Evolutionary conservation across 1,284 basidiomycete genomes (phyloP).

Genomic region (Marasmius oreades): DNA sequence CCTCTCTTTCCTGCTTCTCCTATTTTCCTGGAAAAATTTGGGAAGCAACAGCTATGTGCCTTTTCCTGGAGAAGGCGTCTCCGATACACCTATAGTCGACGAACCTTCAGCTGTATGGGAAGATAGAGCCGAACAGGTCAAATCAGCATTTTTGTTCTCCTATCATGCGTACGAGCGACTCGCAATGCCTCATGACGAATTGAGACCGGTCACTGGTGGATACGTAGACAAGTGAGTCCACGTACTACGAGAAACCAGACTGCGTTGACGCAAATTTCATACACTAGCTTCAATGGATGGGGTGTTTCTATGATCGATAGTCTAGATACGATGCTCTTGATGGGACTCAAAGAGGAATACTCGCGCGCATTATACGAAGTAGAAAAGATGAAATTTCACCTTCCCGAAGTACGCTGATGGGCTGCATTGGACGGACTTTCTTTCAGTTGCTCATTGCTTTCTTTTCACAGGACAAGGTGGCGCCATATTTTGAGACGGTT

Average conservation of each 20-base stretch:
- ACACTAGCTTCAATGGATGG: constrained; percentile 67
- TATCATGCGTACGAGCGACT: constrained; percentile 58
- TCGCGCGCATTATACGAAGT: constrained; percentile 70
- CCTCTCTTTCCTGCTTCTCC: constrained; percentile 11
- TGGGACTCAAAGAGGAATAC: constrained; percentile 83
- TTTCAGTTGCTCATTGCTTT: not conserved
- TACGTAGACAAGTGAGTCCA: constrained; percentile 48
- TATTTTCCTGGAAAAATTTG: constrained; percentile 3
- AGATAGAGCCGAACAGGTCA: constrained; percentile 52
- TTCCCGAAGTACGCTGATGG: constrained; percentile 27
- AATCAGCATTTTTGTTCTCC: constrained; percentile 58
- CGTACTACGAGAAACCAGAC: not conserved
- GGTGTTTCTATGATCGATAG: constrained; percentile 72
- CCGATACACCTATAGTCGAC: constrained; percentile 13
- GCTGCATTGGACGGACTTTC: not conserved
- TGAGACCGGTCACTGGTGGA: constrained; percentile 47
- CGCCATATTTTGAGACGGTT: constrained; percentile 80
- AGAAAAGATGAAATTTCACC: constrained; percentile 59
- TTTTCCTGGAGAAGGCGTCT: constrained; percentile 5
- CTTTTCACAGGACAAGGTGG: constrained; percentile 29
- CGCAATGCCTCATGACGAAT: constrained; percentile 60
- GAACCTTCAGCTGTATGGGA: constrained; percentile 41
- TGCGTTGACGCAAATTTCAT: not conserved
- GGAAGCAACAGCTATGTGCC: constrained; percentile 9
- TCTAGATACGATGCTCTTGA: constrained; percentile 85